These are phyloP conservation scores for Sporothrix inflata DNA, from an alignment of 2,329 filamentous ascomycete genomes.

Conservation along the genomic window DNA sequence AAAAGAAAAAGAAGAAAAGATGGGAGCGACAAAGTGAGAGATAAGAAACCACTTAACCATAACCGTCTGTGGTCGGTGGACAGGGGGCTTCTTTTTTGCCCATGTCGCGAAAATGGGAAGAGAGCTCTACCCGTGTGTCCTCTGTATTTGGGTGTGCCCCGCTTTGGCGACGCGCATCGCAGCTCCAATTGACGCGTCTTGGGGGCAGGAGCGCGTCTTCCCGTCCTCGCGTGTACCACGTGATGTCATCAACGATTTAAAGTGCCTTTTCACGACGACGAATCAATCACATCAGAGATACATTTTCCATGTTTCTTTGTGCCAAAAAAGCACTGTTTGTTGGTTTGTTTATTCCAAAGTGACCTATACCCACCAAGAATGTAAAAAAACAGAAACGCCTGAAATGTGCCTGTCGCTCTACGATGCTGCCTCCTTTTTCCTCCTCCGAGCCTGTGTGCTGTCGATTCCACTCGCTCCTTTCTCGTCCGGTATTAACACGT, in stretches of 20 bases:
- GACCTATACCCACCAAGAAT: background rate
- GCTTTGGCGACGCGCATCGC: slow-evolving; percentile 25
- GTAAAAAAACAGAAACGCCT: background rate
- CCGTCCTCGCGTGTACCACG: slow-evolving; percentile 29
- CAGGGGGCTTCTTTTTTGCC: background rate
- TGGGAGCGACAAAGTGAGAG: background rate
- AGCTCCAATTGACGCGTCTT: slow-evolving; percentile 23
- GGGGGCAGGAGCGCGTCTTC: slow-evolving; percentile 15
- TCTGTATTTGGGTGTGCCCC: slow-evolving; percentile 25
- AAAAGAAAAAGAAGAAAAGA: slow-evolving; percentile 4
- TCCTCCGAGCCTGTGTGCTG: slow-evolving; percentile 1
- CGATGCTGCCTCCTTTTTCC: slow-evolving; percentile 9
- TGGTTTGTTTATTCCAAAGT: background rate
- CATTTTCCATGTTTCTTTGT: too few species aligned
- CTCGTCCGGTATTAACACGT: background rate
- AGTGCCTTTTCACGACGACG: background rate
- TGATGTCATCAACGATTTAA: slow-evolving; percentile 23
- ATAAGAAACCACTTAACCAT: slow-evolving; percentile 9
- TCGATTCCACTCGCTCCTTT: slow-evolving; percentile 7
- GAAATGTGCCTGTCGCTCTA: background rate
- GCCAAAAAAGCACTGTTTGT: too few species aligned
- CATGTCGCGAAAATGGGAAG: slow-evolving; percentile 23
- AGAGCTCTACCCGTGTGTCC: background rate
- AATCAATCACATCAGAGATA: too few species aligned
- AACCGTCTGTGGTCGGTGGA: background rate